Percentiles rank a stretch among this genome's conserved stretches.
These are phyloP conservation scores for Odonthalia washingtoniensis DNA, from an alignment of 31 red algal species.

Conservation along the genomic window DNA sequence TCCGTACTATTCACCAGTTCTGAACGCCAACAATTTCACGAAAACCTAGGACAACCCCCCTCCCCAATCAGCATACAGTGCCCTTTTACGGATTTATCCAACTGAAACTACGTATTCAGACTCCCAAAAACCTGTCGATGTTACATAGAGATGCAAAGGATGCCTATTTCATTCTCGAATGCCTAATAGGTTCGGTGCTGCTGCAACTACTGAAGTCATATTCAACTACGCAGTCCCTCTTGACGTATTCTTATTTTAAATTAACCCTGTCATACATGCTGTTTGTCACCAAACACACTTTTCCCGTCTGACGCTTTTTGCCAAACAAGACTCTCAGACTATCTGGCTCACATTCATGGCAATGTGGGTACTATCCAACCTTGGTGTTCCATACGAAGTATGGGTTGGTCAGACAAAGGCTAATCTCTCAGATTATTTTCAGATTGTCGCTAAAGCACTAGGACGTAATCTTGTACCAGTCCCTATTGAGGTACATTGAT, in stretches of 20 bases:
- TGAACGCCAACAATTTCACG: neutral
- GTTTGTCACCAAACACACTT: neutral
- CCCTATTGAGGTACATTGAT: neutral
- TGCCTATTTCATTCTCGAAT: neutral
- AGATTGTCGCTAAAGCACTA: neutral
- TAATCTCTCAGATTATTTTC: neutral
- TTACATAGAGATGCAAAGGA: neutral
- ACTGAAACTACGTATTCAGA: neutral
- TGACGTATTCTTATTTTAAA: neutral
- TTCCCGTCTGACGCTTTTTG: neutral
- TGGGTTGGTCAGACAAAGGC: neutral
- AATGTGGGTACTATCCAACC: neutral
- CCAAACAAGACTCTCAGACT: neutral
- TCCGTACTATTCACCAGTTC: neutral
- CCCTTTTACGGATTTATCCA: neutral
- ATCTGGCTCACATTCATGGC: neutral
- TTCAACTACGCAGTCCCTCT: neutral
- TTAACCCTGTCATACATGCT: neutral
- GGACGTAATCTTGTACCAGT: neutral
- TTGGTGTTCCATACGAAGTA: neutral
- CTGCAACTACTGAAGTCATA: neutral
- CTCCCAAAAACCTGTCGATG: neutral
- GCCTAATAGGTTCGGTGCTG: neutral
- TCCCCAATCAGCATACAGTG: neutral
- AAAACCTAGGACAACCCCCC: conserved; percentile 2